Conservation (phyloP, 169 alveolate species). For the Eimeria praecox region DNA sequence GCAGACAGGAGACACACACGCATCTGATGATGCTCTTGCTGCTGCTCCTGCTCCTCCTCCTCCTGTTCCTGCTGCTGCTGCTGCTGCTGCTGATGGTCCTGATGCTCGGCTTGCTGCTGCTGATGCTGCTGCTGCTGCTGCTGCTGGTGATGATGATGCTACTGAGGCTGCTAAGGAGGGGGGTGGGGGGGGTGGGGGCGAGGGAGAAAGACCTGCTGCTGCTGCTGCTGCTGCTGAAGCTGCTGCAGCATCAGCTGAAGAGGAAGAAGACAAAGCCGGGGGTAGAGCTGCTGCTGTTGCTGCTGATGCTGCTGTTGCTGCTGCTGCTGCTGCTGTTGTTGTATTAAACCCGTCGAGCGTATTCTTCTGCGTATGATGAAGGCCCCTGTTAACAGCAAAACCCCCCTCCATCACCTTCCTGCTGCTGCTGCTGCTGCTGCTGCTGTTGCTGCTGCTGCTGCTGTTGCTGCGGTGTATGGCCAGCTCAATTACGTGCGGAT, state of each 20-base stretch:
- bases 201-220: background rate
- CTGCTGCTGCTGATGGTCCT: background rate
- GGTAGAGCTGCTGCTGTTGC: background rate
- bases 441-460: background rate
- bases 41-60: slow-evolving; percentile 22
- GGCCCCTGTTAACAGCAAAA: too few species aligned
- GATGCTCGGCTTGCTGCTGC: background rate
- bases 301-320: background rate
- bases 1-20: background rate
- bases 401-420: background rate
- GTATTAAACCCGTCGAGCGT: too few species aligned
- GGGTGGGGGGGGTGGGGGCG: background rate
- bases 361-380: too few species aligned
- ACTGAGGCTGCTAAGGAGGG: background rate
- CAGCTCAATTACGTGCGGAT: background rate
- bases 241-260: background rate
- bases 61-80: background rate
- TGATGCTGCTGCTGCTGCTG: background rate
- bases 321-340: background rate
- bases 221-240: background rate
- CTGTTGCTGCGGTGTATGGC: slow-evolving; percentile 3
- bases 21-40: slow-evolving; percentile 6
- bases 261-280: background rate
- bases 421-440: slow-evolving; percentile 35
- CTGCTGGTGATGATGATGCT: background rate